Conservation (phyloP, 208 protist species). For the Crithidia brevicula region DNA sequence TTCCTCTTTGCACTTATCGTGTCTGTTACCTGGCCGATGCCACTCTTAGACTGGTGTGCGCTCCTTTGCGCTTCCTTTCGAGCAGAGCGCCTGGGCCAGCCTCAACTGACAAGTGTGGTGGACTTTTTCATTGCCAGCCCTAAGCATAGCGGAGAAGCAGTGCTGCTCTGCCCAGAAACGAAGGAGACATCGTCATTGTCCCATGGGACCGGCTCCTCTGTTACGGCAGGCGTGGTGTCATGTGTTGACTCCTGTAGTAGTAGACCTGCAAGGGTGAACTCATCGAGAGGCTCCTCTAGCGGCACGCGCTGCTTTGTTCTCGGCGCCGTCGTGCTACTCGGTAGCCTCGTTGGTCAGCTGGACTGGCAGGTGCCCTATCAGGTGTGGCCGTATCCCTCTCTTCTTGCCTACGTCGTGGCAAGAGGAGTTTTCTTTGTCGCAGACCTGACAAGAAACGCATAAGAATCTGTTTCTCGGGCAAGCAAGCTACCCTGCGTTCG, state of each 20-base stretch:
- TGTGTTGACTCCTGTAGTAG: too few species aligned
- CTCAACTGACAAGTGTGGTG: slow-evolving; percentile 1
- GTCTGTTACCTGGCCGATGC: slow-evolving; percentile 23
- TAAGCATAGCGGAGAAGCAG: not conserved
- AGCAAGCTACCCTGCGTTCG: too few species aligned
- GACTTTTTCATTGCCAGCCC: slow-evolving; percentile 18
- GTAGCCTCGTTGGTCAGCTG: slow-evolving; percentile 51
- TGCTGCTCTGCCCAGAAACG: too few species aligned
- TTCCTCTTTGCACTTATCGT: slow-evolving; percentile 16
- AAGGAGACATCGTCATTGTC: too few species aligned
- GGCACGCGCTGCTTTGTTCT: slow-evolving; percentile 33
- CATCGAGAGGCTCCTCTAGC: not conserved
- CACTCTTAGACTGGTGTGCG: slow-evolving; percentile 10
- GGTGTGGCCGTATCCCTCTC: slow-evolving; percentile 59
- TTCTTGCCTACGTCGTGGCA: slow-evolving; percentile 28
- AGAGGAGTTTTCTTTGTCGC: not conserved
- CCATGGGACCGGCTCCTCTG: too few species aligned
- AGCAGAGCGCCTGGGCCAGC: slow-evolving; percentile 1
- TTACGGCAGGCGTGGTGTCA: too few species aligned
- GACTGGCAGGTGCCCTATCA: slow-evolving; percentile 58
- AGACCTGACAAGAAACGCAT: too few species aligned
- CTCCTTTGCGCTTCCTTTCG: slow-evolving; percentile 2
- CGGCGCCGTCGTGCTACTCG: slow-evolving; percentile 35
- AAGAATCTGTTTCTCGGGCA: too few species aligned
- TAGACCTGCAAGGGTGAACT: too few species aligned